Evolutionary conservation across 2,329 filamentous ascomycete species (phyloP), one percentile per base, ranked within the genome.

Genomic region (Sporothrix inflata): DNA sequence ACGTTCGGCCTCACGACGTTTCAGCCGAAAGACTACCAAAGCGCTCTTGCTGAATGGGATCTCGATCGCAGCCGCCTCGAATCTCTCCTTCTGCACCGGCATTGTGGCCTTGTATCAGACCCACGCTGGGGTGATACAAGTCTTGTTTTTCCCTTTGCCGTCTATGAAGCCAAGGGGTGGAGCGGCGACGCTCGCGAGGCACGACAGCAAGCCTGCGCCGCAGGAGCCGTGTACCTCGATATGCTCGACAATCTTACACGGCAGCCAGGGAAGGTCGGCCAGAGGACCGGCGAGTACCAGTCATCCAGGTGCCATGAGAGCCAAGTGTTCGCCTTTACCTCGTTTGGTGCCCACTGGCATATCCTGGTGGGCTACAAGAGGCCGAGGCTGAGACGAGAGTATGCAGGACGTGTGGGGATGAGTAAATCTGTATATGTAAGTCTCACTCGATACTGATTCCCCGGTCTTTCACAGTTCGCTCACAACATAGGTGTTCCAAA

Each of bases 291-390:
- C 27, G 57, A 27, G 27, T 61, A 61, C 57, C 57, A 61, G 57
- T 11, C 57, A 61, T 61, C 57, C 34, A 40, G 16, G 34, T 16
- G 57, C 57, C 57, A 61, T 40, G 34, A 34, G 57, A 40, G 57
- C 57, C 57, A 61, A 40, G 57, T 61, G 57, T 61, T 61, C 57
- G 57, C 30, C 11, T 61, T 61, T 40, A 61, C 57, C 34, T 61
- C 57, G 57, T 61, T 61, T 61, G 57, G 57, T 61, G 57, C 57
- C 57, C 57, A 61, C 34, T 61, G 57, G 57, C 57, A 61, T 61
- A 40, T 61, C 19, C 57, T 61, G 57, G 57, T 61, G 27, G 57
- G 57, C 30, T 61, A 61, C 57, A 61, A 61, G 30, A 38, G 57
- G 57, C 57, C 34, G 57, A 61, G 57, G 57, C 57, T 61, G 27